A percentile compares a stretch with the other conserved stretches of the same genome.
Evolutionary conservation across 2,329 filamentous ascomycete genomes (phyloP).

Genomic region (Diplodia seriata): DNA sequence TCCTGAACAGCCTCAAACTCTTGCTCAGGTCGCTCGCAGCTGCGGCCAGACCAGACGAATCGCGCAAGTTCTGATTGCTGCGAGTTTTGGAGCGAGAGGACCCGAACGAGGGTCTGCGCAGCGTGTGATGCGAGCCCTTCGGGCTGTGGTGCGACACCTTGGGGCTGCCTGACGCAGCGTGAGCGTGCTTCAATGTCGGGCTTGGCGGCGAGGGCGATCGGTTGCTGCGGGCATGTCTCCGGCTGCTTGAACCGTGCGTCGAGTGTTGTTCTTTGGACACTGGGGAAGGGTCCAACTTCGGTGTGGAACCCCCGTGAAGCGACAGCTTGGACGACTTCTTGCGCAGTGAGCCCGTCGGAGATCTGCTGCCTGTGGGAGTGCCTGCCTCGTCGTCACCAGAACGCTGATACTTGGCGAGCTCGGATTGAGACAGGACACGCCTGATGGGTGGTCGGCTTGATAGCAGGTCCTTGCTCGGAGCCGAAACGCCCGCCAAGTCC

Average conservation of each 20-base stretch:
- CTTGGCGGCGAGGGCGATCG: conserved; percentile 53
- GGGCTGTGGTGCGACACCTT: conserved; percentile 23
- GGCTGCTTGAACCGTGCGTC: conserved; percentile 29
- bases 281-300: conserved; percentile 54
- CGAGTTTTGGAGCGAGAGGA: conserved; percentile 25
- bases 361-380: conserved; percentile 48
- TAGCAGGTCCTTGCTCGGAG: conserved; percentile 43
- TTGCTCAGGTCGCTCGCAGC: conserved; percentile 64
- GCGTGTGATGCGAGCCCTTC: conserved; percentile 21
- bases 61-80: conserved; percentile 23
- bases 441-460: conserved; percentile 73
- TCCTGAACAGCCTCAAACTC: conserved; percentile 64
- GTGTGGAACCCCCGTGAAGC: conserved; percentile 46
- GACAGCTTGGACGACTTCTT: conserved; percentile 63
- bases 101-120: conserved; percentile 24
- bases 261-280: conserved; percentile 32
- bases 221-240: conserved; percentile 43
- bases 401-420: conserved; percentile 78
- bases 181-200: conserved; percentile 33
- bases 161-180: conserved; percentile 14
- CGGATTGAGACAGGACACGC: conserved; percentile 84
- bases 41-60: conserved; percentile 4
- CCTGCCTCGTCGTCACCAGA: conserved; percentile 50
- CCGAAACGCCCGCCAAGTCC: conserved; percentile 46
- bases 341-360: conserved; percentile 56